Conservation (phyloP, 441 rosid species). For the Pelargonium australe region DNA sequence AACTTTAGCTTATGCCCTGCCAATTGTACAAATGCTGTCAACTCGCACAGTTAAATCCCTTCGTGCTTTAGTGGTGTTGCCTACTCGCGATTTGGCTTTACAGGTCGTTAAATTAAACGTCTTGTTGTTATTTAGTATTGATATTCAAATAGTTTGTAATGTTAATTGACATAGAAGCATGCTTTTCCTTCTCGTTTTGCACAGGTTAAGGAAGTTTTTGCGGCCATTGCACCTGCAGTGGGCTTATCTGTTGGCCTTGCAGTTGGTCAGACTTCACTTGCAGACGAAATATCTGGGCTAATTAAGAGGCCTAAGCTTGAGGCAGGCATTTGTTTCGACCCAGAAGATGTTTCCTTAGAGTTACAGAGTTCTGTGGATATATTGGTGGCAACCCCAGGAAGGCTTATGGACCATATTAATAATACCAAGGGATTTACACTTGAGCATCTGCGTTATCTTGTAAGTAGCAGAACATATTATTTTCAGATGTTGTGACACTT, state of each 20-base stretch:
- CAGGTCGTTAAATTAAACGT: slow-evolving; percentile 42
- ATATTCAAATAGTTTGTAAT: background rate
- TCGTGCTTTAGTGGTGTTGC: slow-evolving; percentile 85
- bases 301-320: slow-evolving; percentile 66
- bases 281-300: slow-evolving; percentile 76
- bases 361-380: slow-evolving; percentile 78
- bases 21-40: slow-evolving; percentile 66
- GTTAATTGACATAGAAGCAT: background rate
- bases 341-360: slow-evolving; percentile 41
- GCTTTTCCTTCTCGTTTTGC: slow-evolving; percentile 9
- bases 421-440: slow-evolving; percentile 80
- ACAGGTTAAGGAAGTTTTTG: slow-evolving; percentile 87
- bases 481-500: background rate
- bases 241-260: slow-evolving; percentile 95
- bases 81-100: slow-evolving; percentile 84
- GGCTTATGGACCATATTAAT: slow-evolving; percentile 91
- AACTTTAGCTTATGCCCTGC: slow-evolving; percentile 85
- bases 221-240: slow-evolving; percentile 79
- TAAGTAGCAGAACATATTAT: slow-evolving; percentile 29
- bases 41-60: slow-evolving; percentile 58
- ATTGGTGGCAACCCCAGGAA: slow-evolving; percentile 95
- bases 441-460: slow-evolving; percentile 91
- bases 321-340: slow-evolving; percentile 84
- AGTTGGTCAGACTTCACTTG: slow-evolving; percentile 89
- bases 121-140: background rate